Evolutionary conservation across 345 rosid species (phyloP).

Genomic region (Odontarrhena argentea): DNA sequence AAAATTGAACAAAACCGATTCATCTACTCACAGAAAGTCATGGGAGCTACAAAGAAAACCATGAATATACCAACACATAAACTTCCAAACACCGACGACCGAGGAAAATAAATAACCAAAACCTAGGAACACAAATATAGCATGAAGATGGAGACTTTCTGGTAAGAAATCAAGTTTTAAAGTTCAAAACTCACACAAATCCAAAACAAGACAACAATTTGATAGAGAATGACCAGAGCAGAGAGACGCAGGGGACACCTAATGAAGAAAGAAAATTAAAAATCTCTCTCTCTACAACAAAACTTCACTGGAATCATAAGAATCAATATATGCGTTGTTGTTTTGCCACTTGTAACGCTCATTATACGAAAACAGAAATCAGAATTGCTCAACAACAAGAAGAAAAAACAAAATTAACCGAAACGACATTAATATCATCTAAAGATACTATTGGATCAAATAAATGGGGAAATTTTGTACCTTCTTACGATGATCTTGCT

Average conservation of each 20-base stretch:
- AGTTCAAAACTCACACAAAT: no score
- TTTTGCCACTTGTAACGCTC: constrained; percentile 32
- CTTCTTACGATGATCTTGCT: constrained; percentile 85
- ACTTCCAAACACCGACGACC: background rate
- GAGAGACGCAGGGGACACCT: background rate
- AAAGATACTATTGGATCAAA: background rate
- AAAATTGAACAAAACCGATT: background rate
- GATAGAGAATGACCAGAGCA: constrained; percentile 10
- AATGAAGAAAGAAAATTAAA: background rate
- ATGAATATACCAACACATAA: background rate
- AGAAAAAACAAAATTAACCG: constrained; percentile 12
- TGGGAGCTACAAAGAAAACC: background rate
- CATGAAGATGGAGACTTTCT: no score
- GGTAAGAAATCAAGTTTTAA: no score
- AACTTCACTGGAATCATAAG: constrained; percentile 15
- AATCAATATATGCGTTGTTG: constrained; percentile 17
- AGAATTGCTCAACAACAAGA: background rate
- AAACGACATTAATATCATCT: constrained; percentile 21
- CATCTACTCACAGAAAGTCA: background rate
- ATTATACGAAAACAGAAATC: constrained; percentile 23
- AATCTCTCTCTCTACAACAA: background rate
- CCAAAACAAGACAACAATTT: background rate
- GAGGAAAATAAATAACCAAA: background rate
- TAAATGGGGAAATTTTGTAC: constrained; percentile 33
- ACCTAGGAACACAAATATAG: background rate